phyloP scores from a whole-genome alignment of 441 rosid genomes.

The Aleurites moluccanus region DNA sequence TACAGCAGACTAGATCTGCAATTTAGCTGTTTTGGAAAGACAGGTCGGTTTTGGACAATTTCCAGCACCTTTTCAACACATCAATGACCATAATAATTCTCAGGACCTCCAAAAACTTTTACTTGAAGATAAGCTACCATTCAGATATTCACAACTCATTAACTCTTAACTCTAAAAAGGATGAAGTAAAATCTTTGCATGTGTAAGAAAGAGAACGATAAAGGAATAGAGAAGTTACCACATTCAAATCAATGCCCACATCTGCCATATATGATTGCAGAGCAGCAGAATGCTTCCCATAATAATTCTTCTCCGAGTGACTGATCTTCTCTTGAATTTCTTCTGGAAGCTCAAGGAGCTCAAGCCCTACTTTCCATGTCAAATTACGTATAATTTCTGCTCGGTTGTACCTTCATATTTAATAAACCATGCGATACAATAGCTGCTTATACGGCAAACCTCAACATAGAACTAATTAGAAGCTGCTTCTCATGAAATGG shows the following conservation, averaged over 20 bases:
- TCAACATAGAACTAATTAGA: slow-evolving; percentile 8
- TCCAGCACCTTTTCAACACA: too few relatives aligned
- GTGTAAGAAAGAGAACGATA: slow-evolving; percentile 13
- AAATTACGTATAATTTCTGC: slow-evolving; percentile 73
- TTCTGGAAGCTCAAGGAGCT: slow-evolving; percentile 69
- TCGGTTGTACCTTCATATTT: slow-evolving; percentile 61
- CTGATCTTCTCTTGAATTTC: slow-evolving; percentile 75
- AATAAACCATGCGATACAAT: slow-evolving; percentile 15
- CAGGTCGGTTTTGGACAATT: neutral
- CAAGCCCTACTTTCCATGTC: slow-evolving; percentile 73
- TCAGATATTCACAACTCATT: neutral
- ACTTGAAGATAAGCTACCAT: neutral
- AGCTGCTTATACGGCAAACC: slow-evolving; percentile 6
- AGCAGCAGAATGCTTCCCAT: slow-evolving; percentile 61
- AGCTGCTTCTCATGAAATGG: slow-evolving; percentile 8
- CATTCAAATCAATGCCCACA: slow-evolving; percentile 68
- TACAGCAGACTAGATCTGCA: neutral
- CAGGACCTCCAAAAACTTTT: neutral
- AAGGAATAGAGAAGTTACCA: slow-evolving; percentile 46
- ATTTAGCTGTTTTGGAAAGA: neutral
- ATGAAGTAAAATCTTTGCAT: neutral
- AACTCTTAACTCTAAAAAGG: neutral
- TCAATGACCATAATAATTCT: neutral
- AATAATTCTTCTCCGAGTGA: slow-evolving; percentile 63
- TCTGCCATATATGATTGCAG: slow-evolving; percentile 71